These are phyloP conservation scores for Grosmannia serpens DNA, from an alignment of 2,329 filamentous ascomycete genomes.

Conservation along the genomic window DNA sequence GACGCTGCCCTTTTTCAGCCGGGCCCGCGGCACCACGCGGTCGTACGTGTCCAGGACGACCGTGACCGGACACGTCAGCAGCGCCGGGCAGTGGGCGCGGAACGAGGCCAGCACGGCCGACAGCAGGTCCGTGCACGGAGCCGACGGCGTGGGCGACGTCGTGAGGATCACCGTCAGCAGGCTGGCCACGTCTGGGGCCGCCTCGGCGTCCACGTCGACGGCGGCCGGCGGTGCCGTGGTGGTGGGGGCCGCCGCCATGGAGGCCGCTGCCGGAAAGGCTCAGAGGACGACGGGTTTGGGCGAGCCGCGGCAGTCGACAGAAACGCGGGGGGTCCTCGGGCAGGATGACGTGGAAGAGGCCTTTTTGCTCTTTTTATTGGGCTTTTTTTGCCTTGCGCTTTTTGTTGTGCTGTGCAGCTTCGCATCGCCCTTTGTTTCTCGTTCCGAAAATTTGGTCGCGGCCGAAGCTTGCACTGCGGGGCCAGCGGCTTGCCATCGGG, in stretches of 20 bases:
- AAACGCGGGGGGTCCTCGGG: no score
- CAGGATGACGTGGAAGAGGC: no score
- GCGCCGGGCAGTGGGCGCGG: slow-evolving; percentile 24
- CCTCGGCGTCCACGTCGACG: background rate
- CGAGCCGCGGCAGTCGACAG: no score
- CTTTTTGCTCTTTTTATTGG: no score
- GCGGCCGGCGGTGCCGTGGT: background rate
- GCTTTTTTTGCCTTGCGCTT: no score
- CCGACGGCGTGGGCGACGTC: slow-evolving; percentile 43
- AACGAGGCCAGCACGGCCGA: slow-evolving; percentile 34
- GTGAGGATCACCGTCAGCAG: slow-evolving; percentile 36
- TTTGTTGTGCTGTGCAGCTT: background rate
- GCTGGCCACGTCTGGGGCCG: background rate
- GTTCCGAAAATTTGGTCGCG: background rate
- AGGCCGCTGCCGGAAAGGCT: no score
- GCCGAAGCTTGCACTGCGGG: slow-evolving; percentile 1
- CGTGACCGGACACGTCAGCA: slow-evolving; percentile 32
- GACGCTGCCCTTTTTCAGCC: slow-evolving; percentile 42
- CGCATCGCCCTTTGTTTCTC: background rate
- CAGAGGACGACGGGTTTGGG: no score
- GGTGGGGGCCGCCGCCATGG: background rate
- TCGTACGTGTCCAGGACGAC: slow-evolving; percentile 43
- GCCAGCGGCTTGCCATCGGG: background rate
- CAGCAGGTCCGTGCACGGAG: slow-evolving; percentile 40
- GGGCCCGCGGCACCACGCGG: slow-evolving; percentile 27